These are phyloP conservation scores for Astragalus membranaceus DNA, from an alignment of 306 rosid species.

Conservation along the genomic window DNA sequence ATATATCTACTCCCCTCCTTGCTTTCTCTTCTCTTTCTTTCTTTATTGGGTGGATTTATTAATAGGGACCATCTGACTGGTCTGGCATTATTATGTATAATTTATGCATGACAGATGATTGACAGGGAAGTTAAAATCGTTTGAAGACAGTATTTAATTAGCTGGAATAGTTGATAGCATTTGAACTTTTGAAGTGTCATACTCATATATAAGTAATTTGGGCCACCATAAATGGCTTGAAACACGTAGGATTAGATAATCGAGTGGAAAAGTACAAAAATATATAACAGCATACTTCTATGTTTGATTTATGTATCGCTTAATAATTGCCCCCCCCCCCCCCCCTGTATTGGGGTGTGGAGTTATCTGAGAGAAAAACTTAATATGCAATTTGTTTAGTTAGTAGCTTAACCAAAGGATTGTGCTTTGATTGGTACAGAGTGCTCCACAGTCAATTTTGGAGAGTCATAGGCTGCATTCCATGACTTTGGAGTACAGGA, in stretches of 20 bases:
- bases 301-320: neutral
- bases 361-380: neutral
- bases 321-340: too few relatives aligned
- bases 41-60: neutral
- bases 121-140: too few relatives aligned
- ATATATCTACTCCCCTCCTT: neutral
- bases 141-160: too few relatives aligned
- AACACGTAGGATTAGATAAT: too few relatives aligned
- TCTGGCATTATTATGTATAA: neutral
- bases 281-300: neutral
- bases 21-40: neutral
- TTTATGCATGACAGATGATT: too few relatives aligned
- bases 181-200: too few relatives aligned
- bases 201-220: too few relatives aligned
- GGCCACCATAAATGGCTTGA: too few relatives aligned
- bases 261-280: too few relatives aligned
- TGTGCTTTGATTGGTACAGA: constrained; percentile 43
- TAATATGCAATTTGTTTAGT: neutral
- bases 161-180: too few relatives aligned
- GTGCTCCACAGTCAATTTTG: constrained; percentile 79
- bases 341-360: neutral
- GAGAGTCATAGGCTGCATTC: constrained; percentile 72
- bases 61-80: neutral
- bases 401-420: neutral
- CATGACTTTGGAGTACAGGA: constrained; percentile 82